phyloP scores from a whole-genome alignment of 1,284 basidiomycete species.

The Malassezia psittaci region DNA sequence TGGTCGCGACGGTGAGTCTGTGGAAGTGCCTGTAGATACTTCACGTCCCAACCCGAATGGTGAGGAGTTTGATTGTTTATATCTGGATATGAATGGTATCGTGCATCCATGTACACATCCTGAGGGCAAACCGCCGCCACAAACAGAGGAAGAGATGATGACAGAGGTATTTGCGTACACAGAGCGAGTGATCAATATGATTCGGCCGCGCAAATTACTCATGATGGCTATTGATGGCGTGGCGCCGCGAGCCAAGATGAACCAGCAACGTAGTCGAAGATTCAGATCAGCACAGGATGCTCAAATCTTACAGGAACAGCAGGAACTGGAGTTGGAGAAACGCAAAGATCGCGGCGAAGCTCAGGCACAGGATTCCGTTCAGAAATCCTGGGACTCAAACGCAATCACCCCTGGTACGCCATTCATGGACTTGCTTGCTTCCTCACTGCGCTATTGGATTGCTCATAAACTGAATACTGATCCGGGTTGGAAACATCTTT shows the following conservation, averaged over 20 bases:
- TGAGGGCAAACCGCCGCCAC: slow-evolving; percentile 78
- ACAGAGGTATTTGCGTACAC: slow-evolving; percentile 92
- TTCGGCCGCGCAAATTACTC: slow-evolving; percentile 81
- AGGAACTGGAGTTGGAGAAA: slow-evolving; percentile 65
- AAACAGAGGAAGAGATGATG: slow-evolving; percentile 99
- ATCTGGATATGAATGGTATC: slow-evolving; percentile 56
- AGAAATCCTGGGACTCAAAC: slow-evolving; percentile 91
- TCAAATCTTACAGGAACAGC: slow-evolving; percentile 78
- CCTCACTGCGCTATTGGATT: slow-evolving; percentile 89
- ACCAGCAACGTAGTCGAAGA: slow-evolving; percentile 89
- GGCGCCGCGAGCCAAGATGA: slow-evolving; percentile 97
- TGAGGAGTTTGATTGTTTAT: slow-evolving; percentile 87
- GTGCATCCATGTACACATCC: slow-evolving; percentile 98
- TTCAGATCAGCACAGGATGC: slow-evolving; percentile 93
- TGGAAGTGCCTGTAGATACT: slow-evolving; percentile 73
- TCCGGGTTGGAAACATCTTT: slow-evolving; percentile 70
- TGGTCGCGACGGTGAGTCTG: slow-evolving; percentile 55
- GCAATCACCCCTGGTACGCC: slow-evolving; percentile 96
- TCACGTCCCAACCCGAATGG: slow-evolving; percentile 85
- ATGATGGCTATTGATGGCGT: slow-evolving; percentile 99
- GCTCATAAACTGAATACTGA: slow-evolving; percentile 88
- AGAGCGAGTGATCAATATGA: slow-evolving; percentile 92
- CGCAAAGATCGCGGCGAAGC: slow-evolving; percentile 85
- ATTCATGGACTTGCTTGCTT: slow-evolving; percentile 88
- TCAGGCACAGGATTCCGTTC: slow-evolving; percentile 69